Evolutionary conservation across 495 filamentous ascomycete genomes (phyloP), one percentile per base, ranked within the genome.

Genomic region (Aspergillus homomorphus): DNA sequence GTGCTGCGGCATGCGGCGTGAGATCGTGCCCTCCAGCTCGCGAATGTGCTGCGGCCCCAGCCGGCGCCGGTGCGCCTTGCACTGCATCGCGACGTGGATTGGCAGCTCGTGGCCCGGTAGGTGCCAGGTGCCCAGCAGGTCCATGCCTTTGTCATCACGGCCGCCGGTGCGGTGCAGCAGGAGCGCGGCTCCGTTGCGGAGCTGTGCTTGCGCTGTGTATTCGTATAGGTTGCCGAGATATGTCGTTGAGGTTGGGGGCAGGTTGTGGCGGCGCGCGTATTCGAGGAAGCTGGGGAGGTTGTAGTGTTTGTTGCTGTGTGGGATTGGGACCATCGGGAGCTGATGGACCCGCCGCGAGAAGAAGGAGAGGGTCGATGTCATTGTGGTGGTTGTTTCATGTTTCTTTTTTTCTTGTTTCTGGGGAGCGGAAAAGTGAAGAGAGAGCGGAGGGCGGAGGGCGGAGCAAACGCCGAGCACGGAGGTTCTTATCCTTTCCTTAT

Each of bases 1-100:
- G 3, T 85, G 85, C 0, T 79, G 75, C 26, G 89, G 90, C 38
- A 88, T 87, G 18, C 33, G 33, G 7, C 83, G 83, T 3, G 78
- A 78, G 62, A 93, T 86, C 0, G 89, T 82, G 14, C 93, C 94
- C 66, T 96, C 91, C 0, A 97, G 80, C 76, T 97, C 94, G 20
- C 94, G 84, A 15, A 96, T 78, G 46, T 86, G 73, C 38, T 82
- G 78, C 22, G 92, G 92, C 0, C 81, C 78, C 3, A 83, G 65
- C 57, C 77, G 82, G 21, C 75, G 65, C 57, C 76, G 77, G 19
- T 79, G 58, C 18, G 82, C 82, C 73, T 97, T 98, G 76, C 94
- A 98, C 68, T 96, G 92, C 20, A 91, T 75, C 4, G 96, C 62
- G 1, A 91, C 83, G 51, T 80, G 82, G 4, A 94, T 57, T 0